These are phyloP conservation scores for Colletotrichum abscissum DNA, from an alignment of 2,329 filamentous ascomycete genomes.

Conservation along the genomic window DNA sequence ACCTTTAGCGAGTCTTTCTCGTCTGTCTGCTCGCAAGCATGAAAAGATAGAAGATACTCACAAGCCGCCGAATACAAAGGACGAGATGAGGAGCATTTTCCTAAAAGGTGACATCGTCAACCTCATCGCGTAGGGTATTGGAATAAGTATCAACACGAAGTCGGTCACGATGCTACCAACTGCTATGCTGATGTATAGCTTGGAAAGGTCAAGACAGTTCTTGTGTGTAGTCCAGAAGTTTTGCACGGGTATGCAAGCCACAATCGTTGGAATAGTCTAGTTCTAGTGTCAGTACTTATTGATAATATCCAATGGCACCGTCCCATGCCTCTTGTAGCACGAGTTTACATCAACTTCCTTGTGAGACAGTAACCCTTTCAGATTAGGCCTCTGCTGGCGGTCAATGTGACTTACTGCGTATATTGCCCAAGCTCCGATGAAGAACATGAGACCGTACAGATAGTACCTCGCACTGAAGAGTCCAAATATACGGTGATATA, in stretches of 20 bases:
- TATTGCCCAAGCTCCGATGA: conserved; percentile 22
- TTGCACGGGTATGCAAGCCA: conserved; percentile 18
- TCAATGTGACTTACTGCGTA: conserved; percentile 14
- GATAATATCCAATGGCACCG: too few relatives aligned
- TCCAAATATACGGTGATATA: conserved; percentile 29
- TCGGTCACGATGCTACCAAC: conserved; percentile 28
- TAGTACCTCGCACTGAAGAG: conserved; percentile 27
- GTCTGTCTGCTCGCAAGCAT: fast-evolving
- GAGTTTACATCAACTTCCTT: not conserved
- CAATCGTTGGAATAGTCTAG: conserved; percentile 21
- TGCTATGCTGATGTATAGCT: conserved; percentile 28
- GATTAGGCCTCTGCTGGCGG: not conserved
- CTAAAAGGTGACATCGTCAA: not conserved
- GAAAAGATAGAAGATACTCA: not conserved
- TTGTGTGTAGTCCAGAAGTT: conserved; percentile 31
- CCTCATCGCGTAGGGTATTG: conserved; percentile 8
- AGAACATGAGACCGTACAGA: conserved; percentile 16
- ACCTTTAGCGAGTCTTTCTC: not conserved
- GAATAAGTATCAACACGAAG: conserved; percentile 1
- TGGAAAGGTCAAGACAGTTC: conserved; percentile 28
- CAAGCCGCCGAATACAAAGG: conserved; percentile 9
- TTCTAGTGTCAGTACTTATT: not conserved
- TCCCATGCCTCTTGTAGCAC: not conserved
- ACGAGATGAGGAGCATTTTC: not conserved
- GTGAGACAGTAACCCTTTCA: not conserved